Percentiles rank a stretch among this genome's conserved stretches.
phyloP scores from a whole-genome alignment of 2,329 filamentous ascomycete genomes.

The Zopfia rhizophila region DNA sequence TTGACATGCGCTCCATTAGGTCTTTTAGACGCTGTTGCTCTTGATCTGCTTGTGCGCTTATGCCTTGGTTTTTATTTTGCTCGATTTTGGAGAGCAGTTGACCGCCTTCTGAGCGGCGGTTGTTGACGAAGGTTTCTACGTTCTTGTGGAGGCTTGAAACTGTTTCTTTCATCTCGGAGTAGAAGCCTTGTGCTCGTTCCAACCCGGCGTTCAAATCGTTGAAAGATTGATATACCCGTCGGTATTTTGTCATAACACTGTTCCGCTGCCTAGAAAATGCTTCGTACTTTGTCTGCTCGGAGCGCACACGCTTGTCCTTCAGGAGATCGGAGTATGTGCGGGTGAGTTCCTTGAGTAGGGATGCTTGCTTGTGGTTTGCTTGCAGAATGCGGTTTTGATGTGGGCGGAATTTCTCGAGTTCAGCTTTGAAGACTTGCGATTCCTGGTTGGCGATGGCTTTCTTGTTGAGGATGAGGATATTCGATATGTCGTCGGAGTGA shows the following conservation, averaged over 20 bases:
- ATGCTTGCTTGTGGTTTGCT: slow-evolving; percentile 93
- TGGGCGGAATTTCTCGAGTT: slow-evolving; percentile 96
- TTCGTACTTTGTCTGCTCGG: slow-evolving; percentile 97
- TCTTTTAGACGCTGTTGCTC: slow-evolving; percentile 87
- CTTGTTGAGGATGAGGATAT: slow-evolving; percentile 96
- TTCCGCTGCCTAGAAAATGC: slow-evolving; percentile 83
- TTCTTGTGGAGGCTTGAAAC: slow-evolving; percentile 94
- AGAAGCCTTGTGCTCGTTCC: slow-evolving; percentile 89
- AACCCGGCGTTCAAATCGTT: slow-evolving; percentile 88
- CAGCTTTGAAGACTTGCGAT: slow-evolving; percentile 89
- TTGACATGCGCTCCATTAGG: slow-evolving; percentile 95
- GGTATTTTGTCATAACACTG: slow-evolving; percentile 85
- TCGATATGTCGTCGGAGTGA: slow-evolving; percentile 96
- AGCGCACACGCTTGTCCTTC: slow-evolving; percentile 91
- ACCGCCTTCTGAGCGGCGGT: slow-evolving; percentile 88
- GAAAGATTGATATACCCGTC: slow-evolving; percentile 91
- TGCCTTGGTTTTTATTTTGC: slow-evolving; percentile 73
- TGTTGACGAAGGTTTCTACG: slow-evolving; percentile 96
- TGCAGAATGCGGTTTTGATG: slow-evolving; percentile 92
- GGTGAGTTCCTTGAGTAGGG: slow-evolving; percentile 94
- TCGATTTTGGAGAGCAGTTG: slow-evolving; percentile 91
- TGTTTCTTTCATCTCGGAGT: slow-evolving; percentile 94
- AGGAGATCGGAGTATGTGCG: slow-evolving; percentile 85
- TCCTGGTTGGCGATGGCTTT: slow-evolving; percentile 95
- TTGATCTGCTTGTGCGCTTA: slow-evolving; percentile 73